These are phyloP conservation scores for Phytopythium helicoides DNA, from an alignment of 352 stramenopile genomes.

Conservation along the genomic window DNA sequence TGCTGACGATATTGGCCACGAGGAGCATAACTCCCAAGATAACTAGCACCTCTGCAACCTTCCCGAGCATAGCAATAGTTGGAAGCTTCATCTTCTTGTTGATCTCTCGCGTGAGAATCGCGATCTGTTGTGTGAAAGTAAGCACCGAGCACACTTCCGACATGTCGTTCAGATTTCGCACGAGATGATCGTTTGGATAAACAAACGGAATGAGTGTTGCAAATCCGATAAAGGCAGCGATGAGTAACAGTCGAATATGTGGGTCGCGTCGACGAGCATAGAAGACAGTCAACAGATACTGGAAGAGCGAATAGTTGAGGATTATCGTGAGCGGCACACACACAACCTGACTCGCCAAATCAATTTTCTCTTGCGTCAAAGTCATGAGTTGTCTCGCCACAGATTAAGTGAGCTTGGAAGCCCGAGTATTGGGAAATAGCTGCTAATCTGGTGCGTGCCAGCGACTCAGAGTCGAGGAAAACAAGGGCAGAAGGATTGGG, in stretches of 20 bases:
- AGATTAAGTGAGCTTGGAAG: too few species aligned
- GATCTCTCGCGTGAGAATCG: constrained; percentile 14
- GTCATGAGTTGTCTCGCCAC: background rate
- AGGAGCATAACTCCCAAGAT: background rate
- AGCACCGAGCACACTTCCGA: constrained; percentile 23
- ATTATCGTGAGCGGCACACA: constrained; percentile 4
- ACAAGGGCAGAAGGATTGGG: too few species aligned
- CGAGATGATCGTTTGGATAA: constrained; percentile 4
- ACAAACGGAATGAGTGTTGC: constrained; percentile 12
- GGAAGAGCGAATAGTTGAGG: constrained; percentile 10
- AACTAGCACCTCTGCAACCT: constrained; percentile 15
- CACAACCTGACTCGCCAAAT: constrained; percentile 2
- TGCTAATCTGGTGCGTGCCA: too few species aligned
- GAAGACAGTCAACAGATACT: constrained; percentile 10
- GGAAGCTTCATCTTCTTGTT: constrained; percentile 14
- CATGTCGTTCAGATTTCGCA: constrained; percentile 20
- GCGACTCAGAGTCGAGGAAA: too few species aligned
- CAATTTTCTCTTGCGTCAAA: background rate
- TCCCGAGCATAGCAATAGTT: constrained; percentile 8
- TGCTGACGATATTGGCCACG: constrained; percentile 3
- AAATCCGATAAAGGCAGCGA: constrained; percentile 14
- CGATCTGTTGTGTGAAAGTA: constrained; percentile 27
- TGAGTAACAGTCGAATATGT: constrained; percentile 6
- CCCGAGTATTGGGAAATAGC: background rate
- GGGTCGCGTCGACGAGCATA: constrained; percentile 8